phyloP scores from a whole-genome alignment of 148 eudicot species.

The Rhododendron simsii region DNA sequence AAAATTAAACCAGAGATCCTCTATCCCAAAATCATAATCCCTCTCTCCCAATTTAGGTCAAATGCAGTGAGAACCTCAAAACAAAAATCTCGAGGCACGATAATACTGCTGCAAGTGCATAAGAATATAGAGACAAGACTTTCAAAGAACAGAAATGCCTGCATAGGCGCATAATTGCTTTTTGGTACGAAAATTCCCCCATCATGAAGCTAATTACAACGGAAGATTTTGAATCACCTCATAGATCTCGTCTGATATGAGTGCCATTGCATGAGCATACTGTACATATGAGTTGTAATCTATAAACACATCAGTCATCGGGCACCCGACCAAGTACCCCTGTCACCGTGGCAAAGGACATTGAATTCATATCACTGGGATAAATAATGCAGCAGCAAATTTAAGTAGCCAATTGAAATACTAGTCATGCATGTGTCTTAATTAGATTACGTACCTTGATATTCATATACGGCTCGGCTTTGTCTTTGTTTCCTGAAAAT shows the following conservation, averaged over 20 bases:
- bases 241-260: slow-evolving; percentile 50
- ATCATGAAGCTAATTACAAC: neutral
- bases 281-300: slow-evolving; percentile 34
- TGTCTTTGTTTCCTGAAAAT: slow-evolving; percentile 13
- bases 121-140: neutral
- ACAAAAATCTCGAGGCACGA: neutral
- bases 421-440: neutral
- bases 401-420: neutral
- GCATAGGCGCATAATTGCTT: neutral
- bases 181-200: neutral
- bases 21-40: neutral
- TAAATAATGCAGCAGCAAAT: neutral
- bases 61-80: neutral
- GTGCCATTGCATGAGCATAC: slow-evolving; percentile 56
- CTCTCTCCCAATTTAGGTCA: neutral
- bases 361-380: neutral
- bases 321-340: slow-evolving; percentile 57
- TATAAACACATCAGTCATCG: slow-evolving; percentile 36
- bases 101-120: neutral
- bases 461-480: slow-evolving; percentile 12
- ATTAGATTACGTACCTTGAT: slow-evolving; percentile 11
- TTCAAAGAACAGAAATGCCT: neutral
- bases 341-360: slow-evolving; percentile 5
- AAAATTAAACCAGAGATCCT: neutral
- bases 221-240: slow-evolving; percentile 24